phyloP scores from a whole-genome alignment of 805 yeast species.

The Suhomyces sp. region DNA sequence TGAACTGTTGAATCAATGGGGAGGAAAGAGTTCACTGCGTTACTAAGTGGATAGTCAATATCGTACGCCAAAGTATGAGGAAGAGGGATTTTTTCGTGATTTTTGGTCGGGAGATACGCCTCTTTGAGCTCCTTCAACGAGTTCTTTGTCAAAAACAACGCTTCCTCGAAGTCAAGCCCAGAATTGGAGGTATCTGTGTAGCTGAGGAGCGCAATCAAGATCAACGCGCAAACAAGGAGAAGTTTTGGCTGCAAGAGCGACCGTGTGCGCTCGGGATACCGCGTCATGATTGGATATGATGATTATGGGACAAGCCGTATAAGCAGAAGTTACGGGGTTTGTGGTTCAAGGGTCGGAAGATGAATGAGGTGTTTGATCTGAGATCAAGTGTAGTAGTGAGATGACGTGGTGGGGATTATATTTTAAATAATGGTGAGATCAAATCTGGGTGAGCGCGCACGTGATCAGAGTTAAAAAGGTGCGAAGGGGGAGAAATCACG shows the following conservation, averaged over 20 bases:
- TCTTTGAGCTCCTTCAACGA: conserved; percentile 22
- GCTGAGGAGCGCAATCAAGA: conserved; percentile 10
- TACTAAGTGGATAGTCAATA: conserved; percentile 32
- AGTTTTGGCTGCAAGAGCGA: conserved; percentile 11
- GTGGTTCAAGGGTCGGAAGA: too few relatives aligned
- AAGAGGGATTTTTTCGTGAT: neutral
- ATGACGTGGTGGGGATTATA: too few relatives aligned
- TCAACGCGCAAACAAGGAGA: conserved; percentile 9
- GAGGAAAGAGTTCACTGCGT: conserved; percentile 39
- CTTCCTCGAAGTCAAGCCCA: conserved; percentile 22
- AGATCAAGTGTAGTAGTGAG: too few relatives aligned
- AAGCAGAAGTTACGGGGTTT: too few relatives aligned
- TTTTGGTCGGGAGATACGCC: conserved; percentile 10
- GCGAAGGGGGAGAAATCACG: too few relatives aligned
- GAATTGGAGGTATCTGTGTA: conserved; percentile 1
- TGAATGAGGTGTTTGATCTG: too few relatives aligned
- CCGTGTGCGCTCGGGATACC: conserved; percentile 9
- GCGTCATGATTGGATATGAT: too few relatives aligned
- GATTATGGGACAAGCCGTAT: too few relatives aligned
- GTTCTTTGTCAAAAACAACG: conserved; percentile 25
- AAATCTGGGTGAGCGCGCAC: too few relatives aligned
- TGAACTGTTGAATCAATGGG: conserved; percentile 40
- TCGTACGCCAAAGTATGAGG: conserved; percentile 2
- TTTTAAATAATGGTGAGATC: too few relatives aligned
- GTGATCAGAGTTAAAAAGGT: too few relatives aligned